These are phyloP conservation scores for Cyclotella kingstonii DNA, from an alignment of 108 stramenopile genomes.

Conservation along the genomic window DNA sequence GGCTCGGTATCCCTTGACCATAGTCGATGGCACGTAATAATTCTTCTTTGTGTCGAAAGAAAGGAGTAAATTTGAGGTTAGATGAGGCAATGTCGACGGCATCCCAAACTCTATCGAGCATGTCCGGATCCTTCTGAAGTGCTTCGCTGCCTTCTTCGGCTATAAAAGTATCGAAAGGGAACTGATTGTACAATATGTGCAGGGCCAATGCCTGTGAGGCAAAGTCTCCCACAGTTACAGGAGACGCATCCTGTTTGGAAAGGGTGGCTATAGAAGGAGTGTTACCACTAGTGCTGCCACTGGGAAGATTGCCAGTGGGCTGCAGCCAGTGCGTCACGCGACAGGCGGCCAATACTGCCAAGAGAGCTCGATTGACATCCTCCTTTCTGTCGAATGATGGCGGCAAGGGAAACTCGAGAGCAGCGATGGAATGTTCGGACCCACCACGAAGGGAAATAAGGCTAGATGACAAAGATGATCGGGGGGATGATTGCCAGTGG, in stretches of 20 bases:
- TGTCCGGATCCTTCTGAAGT: conserved; percentile 20
- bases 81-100: conserved; percentile 14
- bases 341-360: conserved; percentile 40
- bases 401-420: background rate
- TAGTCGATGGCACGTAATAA: conserved; percentile 46
- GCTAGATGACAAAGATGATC: no score
- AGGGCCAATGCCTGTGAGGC: conserved; percentile 61
- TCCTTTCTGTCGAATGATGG: background rate
- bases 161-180: conserved; percentile 46
- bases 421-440: no score
- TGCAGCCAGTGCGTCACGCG: conserved; percentile 22
- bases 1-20: conserved; percentile 23
- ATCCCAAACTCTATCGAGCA: conserved; percentile 31
- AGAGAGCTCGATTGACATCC: conserved; percentile 24
- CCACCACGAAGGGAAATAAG: no score
- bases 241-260: conserved; percentile 54
- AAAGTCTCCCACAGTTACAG: conserved; percentile 68
- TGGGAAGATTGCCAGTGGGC: background rate
- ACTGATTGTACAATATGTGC: conserved; percentile 30
- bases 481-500: no score
- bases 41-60: conserved; percentile 12
- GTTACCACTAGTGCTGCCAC: background rate
- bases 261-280: conserved; percentile 17
- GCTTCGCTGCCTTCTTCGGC: conserved; percentile 60
- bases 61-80: background rate